Conservation (phyloP, 371 early-diverging fungal genomes). For the Mucor circinelloides region DNA sequence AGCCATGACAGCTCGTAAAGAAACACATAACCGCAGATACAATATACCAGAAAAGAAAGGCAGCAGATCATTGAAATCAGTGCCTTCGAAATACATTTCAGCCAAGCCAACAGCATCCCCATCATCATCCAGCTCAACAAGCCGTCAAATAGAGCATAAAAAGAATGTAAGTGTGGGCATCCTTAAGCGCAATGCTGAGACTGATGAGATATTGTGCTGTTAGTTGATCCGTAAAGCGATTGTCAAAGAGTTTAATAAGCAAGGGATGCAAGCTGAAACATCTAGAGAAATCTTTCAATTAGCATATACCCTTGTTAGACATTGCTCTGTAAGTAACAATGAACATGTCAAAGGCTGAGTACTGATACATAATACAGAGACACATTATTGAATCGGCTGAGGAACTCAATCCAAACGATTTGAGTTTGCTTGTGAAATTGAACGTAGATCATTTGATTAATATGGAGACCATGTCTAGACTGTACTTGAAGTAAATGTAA, state of each 20-base stretch:
- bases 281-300: not conserved
- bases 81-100: not conserved
- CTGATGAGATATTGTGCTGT: not conserved
- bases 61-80: not conserved
- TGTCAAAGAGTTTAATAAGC: not conserved
- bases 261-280: not conserved
- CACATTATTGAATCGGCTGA: not conserved
- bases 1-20: slow-evolving; percentile 4
- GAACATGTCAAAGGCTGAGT: not conserved
- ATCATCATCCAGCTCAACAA: not conserved
- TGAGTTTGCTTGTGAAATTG: not conserved
- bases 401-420: not conserved
- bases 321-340: slow-evolving; percentile 4
- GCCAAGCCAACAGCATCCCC: not conserved
- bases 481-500: not conserved
- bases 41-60: not conserved
- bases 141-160: not conserved
- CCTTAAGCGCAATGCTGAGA: not conserved
- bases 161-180: not conserved
- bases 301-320: not conserved
- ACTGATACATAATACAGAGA: not conserved
- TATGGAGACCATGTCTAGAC: not conserved
- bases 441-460: slow-evolving; percentile 6
- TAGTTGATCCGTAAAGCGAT: slow-evolving; percentile 2
- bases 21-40: not conserved